These are phyloP conservation scores for Chloris gayana DNA, from an alignment of 176 grass and related monocot species.

Conservation along the genomic window DNA sequence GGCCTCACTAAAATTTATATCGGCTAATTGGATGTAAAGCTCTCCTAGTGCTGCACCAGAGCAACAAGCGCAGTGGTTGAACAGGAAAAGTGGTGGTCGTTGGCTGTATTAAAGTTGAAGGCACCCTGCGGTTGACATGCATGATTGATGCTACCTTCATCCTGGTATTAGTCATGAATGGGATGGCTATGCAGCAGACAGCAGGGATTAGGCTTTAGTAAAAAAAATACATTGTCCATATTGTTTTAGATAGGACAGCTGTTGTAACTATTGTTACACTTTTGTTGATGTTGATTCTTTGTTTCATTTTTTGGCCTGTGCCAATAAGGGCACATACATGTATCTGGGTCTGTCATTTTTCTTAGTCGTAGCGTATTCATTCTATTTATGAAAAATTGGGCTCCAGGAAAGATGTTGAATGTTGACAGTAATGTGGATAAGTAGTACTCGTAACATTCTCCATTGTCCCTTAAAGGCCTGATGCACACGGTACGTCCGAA, in stretches of 20 bases:
- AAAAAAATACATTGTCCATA: background rate
- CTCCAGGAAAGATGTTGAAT: background rate
- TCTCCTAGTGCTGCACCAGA: background rate
- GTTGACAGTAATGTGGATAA: constrained; percentile 15
- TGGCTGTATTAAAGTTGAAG: background rate
- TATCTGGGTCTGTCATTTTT: constrained; percentile 44
- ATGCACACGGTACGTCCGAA: no score
- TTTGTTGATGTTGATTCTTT: constrained; percentile 22
- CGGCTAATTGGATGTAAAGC: background rate
- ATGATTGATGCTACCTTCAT: constrained; percentile 8
- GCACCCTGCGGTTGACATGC: background rate
- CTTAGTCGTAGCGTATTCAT: constrained; percentile 35
- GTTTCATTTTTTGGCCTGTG: constrained; percentile 18
- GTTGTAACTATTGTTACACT: background rate
- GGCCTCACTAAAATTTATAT: background rate
- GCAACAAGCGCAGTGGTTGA: constrained; percentile 16
- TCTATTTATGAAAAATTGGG: constrained; percentile 10
- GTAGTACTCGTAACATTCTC: background rate
- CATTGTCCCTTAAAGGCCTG: no score
- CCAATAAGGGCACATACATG: constrained; percentile 45
- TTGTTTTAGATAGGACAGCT: constrained; percentile 3
- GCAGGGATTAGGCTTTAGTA: background rate
- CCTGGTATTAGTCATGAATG: background rate
- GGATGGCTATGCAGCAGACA: constrained; percentile 12
- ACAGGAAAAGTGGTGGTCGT: constrained; percentile 8